Percentiles rank a stretch among this genome's conserved stretches.
Evolutionary conservation across 2,329 filamentous ascomycete species (phyloP).

Genomic region (Aspergillus ochraceus): DNA sequence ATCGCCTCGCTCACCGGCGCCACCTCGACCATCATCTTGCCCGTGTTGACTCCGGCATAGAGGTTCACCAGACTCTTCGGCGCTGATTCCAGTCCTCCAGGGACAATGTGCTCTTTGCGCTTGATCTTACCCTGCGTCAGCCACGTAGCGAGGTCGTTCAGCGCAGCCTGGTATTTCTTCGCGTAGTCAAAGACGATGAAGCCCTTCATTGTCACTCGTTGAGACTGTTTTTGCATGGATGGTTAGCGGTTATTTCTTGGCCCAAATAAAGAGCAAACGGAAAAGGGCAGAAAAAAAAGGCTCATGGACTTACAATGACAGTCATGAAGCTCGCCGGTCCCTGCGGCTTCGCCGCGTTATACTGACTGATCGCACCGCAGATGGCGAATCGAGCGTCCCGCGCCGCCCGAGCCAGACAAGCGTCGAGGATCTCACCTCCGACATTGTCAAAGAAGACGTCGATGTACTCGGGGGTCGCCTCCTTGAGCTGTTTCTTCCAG

Average conservation of each 20-base stretch:
- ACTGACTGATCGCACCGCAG: slow-evolving; percentile 70
- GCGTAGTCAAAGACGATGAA: slow-evolving; percentile 73
- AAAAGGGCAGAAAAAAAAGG: too few species aligned
- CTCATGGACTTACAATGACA: slow-evolving; percentile 34
- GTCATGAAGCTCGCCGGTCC: slow-evolving; percentile 55
- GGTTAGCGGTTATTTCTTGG: slow-evolving; percentile 13
- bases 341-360: slow-evolving; percentile 59
- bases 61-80: slow-evolving; percentile 64
- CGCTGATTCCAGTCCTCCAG: slow-evolving; percentile 65
- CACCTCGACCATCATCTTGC: slow-evolving; percentile 57
- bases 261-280: background rate
- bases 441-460: slow-evolving; percentile 76
- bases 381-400: slow-evolving; percentile 65
- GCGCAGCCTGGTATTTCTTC: slow-evolving; percentile 58
- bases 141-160: slow-evolving; percentile 65
- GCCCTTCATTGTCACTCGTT: slow-evolving; percentile 59
- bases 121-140: slow-evolving; percentile 70
- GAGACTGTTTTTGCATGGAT: slow-evolving; percentile 23
- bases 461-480: slow-evolving; percentile 60
- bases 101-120: slow-evolving; percentile 68
- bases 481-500: slow-evolving; percentile 61
- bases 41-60: slow-evolving; percentile 69
- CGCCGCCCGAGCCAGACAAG: slow-evolving; percentile 64
- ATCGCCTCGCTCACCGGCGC: slow-evolving; percentile 35
- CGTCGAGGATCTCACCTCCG: slow-evolving; percentile 69